A percentile compares a stretch with the other conserved stretches of the same genome.
Conservation (phyloP, 2,329 filamentous ascomycete genomes). For the Lecanosticta acicola region DNA sequence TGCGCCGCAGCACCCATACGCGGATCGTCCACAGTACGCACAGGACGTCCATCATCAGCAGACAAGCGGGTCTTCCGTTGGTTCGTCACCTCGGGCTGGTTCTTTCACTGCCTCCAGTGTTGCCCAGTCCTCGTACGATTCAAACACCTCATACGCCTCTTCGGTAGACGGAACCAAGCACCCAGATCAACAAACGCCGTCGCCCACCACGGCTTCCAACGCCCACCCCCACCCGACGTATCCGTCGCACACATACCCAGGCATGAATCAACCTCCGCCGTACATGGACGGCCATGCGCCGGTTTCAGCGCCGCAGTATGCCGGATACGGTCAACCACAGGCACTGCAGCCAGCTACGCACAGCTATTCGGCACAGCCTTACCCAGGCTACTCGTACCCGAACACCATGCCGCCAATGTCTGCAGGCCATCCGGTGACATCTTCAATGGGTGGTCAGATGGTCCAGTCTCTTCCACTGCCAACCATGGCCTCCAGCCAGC, state of each 20-base stretch:
- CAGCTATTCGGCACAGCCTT: conserved; percentile 55
- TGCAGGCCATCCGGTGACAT: conserved; percentile 61
- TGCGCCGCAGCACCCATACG: conserved; percentile 62
- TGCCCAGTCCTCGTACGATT: conserved; percentile 41
- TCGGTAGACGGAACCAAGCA: conserved; percentile 44
- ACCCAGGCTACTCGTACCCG: conserved; percentile 68
- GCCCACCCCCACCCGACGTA: conserved; percentile 12
- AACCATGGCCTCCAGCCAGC: conserved; percentile 30
- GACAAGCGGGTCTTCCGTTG: conserved; percentile 60
- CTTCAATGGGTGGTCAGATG: conserved; percentile 60
- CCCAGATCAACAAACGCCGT: conserved; percentile 63
- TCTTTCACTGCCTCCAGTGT: conserved; percentile 60
- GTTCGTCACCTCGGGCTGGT: conserved; percentile 69
- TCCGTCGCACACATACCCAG: conserved; percentile 34
- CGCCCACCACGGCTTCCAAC: conserved; percentile 54
- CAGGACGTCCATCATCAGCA: conserved; percentile 36
- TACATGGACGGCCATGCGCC: conserved; percentile 68
- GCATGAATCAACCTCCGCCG: conserved; percentile 75
- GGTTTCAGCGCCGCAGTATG: conserved; percentile 75
- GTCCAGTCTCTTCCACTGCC: conserved; percentile 61
- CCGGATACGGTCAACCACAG: conserved; percentile 59
- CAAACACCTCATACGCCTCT: conserved; percentile 52
- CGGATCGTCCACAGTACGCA: conserved; percentile 59
- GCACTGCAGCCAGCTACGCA: conserved; percentile 42
- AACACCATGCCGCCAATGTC: conserved; percentile 78